phyloP scores from a whole-genome alignment of 2,329 filamentous ascomycete species.

The Pyrenochaeta sp. region DNA sequence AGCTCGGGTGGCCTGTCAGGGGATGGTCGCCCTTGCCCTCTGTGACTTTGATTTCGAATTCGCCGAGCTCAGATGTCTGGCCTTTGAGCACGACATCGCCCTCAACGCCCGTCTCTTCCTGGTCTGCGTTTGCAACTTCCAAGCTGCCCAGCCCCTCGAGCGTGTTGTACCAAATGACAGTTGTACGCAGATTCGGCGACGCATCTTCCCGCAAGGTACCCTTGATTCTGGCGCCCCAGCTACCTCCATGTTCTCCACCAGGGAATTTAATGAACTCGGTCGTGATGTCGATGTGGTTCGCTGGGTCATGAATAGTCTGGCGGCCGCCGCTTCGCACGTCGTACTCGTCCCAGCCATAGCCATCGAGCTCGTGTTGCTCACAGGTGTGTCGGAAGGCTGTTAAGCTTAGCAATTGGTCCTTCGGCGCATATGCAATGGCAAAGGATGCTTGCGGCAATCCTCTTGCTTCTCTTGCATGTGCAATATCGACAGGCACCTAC shows the following conservation, averaged over 20 bases:
- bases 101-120: constrained; percentile 58
- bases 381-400: constrained; percentile 91
- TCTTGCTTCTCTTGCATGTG: constrained; percentile 12
- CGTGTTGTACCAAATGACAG: constrained; percentile 81
- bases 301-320: constrained; percentile 89
- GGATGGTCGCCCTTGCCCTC: constrained; percentile 72
- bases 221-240: constrained; percentile 89
- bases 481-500: constrained; percentile 60
- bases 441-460: neutral
- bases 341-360: constrained; percentile 98
- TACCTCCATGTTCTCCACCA: constrained; percentile 84
- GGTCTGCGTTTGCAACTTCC: constrained; percentile 63
- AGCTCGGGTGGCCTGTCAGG: constrained; percentile 67
- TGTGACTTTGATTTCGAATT: constrained; percentile 81
- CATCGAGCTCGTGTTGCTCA: constrained; percentile 93
- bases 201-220: constrained; percentile 77
- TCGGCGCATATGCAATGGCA: neutral
- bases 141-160: constrained; percentile 79
- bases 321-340: constrained; percentile 87
- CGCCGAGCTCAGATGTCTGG: constrained; percentile 74
- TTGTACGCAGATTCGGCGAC: constrained; percentile 73
- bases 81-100: constrained; percentile 76
- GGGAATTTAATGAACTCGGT: constrained; percentile 95
- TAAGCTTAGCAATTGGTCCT: constrained; percentile 17
- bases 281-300: constrained; percentile 87